Percentiles rank a stretch among this genome's conserved stretches.
Conservation (phyloP, 768 basidiomycete genomes). For the Rhizopogon vesiculosus region DNA sequence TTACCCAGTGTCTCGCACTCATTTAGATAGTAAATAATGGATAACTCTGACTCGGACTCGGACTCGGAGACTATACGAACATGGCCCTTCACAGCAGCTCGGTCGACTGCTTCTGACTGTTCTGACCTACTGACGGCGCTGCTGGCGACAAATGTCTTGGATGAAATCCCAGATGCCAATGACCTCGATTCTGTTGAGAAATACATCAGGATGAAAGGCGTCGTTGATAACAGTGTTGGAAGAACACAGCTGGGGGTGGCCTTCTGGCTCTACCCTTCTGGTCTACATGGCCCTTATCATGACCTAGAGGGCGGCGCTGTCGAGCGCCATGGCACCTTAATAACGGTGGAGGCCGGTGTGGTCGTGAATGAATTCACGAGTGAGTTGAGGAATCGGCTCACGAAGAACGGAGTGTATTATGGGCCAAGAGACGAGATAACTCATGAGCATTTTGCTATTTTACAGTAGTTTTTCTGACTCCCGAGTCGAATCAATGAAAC, state of each 20-base stretch:
- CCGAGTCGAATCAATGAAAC: not conserved
- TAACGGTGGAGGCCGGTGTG: constrained; percentile 7
- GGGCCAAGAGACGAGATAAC: not conserved
- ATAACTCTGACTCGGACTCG: no score
- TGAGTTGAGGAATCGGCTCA: not conserved
- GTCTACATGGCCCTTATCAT: constrained; percentile 7
- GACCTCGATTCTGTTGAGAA: not conserved
- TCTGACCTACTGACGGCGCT: not conserved
- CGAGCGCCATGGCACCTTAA: constrained; percentile 7
- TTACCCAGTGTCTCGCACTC: no score
- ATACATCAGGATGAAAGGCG: not conserved
- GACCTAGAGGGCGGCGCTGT: constrained; percentile 5
- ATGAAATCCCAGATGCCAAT: no score
- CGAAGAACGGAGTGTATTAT: not conserved
- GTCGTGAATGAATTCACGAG: not conserved
- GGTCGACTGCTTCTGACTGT: no score
- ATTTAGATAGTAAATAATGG: no score
- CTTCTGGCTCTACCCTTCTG: constrained; percentile 11
- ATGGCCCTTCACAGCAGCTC: not conserved
- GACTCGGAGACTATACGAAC: not conserved
- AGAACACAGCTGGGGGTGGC: not conserved
- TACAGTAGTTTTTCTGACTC: not conserved
- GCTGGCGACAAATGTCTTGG: not conserved
- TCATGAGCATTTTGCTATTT: not conserved
- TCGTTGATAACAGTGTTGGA: not conserved